These are phyloP conservation scores for Prunus armeniaca DNA, from an alignment of 306 rosid species.

Conservation along the genomic window DNA sequence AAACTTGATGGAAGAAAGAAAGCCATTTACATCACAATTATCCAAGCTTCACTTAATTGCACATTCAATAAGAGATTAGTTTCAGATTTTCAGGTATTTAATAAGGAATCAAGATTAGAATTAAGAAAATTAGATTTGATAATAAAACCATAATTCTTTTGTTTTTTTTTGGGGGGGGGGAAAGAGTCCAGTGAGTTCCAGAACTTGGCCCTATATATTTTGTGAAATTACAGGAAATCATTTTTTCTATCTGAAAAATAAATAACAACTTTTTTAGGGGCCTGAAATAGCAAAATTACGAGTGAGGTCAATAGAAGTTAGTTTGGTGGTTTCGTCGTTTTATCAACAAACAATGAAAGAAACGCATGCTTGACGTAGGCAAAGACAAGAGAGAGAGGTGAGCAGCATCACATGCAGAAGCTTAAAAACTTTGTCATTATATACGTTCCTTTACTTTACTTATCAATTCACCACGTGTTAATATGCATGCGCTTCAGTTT, in stretches of 20 bases:
- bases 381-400: not conserved
- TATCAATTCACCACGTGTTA: slow-evolving; percentile 2
- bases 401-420: not conserved
- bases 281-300: not conserved
- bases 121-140: not conserved
- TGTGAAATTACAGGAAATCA: not conserved
- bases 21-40: not conserved
- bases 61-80: not conserved
- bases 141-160: too few species aligned
- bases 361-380: not conserved
- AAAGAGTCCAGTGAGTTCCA: too few species aligned
- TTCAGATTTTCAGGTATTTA: not conserved
- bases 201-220: too few species aligned
- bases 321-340: not conserved
- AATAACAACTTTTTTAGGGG: too few species aligned
- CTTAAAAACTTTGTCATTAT: not conserved
- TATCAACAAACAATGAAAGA: not conserved
- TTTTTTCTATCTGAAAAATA: not conserved
- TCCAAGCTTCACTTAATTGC: not conserved
- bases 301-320: not conserved
- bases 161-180: too few species aligned
- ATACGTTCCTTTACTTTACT: not conserved
- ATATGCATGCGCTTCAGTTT: slow-evolving; percentile 2
- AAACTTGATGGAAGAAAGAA: not conserved
- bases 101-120: too few species aligned